Evolutionary conservation across 108 stramenopile species (phyloP), one percentile per base, ranked within the genome.

Genomic region (Discostella pseudostelligera): DNA sequence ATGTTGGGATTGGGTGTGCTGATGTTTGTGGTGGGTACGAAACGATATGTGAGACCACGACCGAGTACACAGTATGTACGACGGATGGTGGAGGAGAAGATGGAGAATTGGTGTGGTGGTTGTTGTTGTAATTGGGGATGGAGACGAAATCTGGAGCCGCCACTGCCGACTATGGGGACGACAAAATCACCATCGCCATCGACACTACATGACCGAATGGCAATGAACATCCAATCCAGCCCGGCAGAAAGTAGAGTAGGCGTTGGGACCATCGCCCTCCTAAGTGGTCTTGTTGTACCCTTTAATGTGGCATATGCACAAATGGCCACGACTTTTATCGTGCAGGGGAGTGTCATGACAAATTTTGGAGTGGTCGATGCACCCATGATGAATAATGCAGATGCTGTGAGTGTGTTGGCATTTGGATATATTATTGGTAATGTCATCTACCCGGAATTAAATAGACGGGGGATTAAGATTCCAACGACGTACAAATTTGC

Each of bases 301-400:
- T 94, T 94, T 78, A 85, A 84, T 50, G 87, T 94, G 39, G 89
- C 87, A 1, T 94, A 94, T 61, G 84, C 87, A 12, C 93, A 94
- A 69, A 89, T 89, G 89, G 80, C 93, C 19, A 94, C 88, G 4
- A 82, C 84, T 8, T 93, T 89, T 40, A 81, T 87, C n/a, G 74
- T 93, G 9, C 92, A 93, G 61, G 92, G 92, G 17, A 78, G 72
- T 32, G 92, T 93, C 56, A 93, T 90, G 92, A 65, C 76, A 45
- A 80, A 79, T 49, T 82, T 83, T 42, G 87, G 88, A 4, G 45
- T 83, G 12, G 72, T 93, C 44, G 92, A 93, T 72, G 92, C 89
- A 35, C 80, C 87, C 35, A 74, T 67, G 65, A 88, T 93, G 84
- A 84, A 93, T 60, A 85, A 80, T 72, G 76, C 85, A 17, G 88